Evolutionary conservation across 192 early-diverging fungal genomes (phyloP), one percentile per base, ranked within the genome.

Genomic region (Spinellus fusiger): DNA sequence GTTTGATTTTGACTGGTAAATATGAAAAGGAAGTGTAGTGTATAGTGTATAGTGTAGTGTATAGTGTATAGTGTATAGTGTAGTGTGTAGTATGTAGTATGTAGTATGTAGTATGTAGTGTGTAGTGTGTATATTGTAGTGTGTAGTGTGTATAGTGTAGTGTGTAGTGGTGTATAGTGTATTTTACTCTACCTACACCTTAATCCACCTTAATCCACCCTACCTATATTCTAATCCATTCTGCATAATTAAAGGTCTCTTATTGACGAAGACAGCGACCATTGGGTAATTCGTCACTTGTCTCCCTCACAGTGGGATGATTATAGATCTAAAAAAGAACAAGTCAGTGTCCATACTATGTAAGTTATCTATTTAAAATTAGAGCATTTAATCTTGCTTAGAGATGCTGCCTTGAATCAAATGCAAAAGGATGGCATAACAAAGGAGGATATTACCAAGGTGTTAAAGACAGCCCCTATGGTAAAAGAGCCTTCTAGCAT

Each of bases 1-100:
- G 12, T 86, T 86, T 75, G 84, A 86, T 54, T 86, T 86, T 71
- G 84, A 86, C 72, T 86, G 84, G 84, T 85, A 76, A 44, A 33
- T 0, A 59, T 32, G 27, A 35, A 8, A 12, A 7, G 23, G 31
- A 50, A 12, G 33, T 16, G 16, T 22, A 18, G 46, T 48, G 29
- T 1, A 38, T 32, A 2, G 27, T 22, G 44, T 5, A 3, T 20
- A 33, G 15, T 13, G 0, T 15, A 31, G 29, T 54, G 6, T 38
- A 28, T 61, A 28, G 8, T 40, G 29, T 58, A 16, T 16, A 28
- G n/a, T n/a, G n/a, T n/a, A n/a, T n/a, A n/a, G n/a, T n/a, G n/a
- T n/a, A n/a, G n/a, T n/a, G n/a, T n/a, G n/a, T n/a, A n/a, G n/a
- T n/a, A n/a, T n/a, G n/a, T n/a, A n/a, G n/a, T n/a, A n/a, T n/a